These are phyloP conservation scores for Pichia scutulata DNA, from an alignment of 805 yeast species.

Conservation along the genomic window DNA sequence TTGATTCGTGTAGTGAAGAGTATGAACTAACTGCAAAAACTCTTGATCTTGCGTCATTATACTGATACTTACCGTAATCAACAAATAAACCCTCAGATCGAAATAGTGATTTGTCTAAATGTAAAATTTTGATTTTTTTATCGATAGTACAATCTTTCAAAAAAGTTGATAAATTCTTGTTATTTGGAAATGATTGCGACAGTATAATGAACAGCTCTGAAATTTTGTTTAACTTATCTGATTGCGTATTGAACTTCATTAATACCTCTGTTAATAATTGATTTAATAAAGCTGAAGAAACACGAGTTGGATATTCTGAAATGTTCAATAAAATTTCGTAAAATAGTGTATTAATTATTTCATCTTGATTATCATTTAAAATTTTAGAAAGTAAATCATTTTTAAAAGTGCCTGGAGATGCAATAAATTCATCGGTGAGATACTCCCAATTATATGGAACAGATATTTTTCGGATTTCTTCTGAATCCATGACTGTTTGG, in stretches of 20 bases:
- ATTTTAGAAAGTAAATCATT: conserved; percentile 9
- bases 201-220: conserved; percentile 21
- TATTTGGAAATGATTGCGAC: conserved; percentile 20
- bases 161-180: conserved; percentile 15
- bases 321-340: conserved; percentile 22
- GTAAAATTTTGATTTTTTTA: conserved; percentile 20
- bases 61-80: conserved; percentile 23
- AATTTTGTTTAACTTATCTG: conserved; percentile 11
- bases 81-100: conserved; percentile 23
- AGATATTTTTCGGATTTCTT: background rate
- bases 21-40: conserved; percentile 31
- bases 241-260: conserved; percentile 10
- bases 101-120: conserved; percentile 22
- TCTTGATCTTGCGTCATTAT: conserved; percentile 23
- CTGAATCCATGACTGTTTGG: background rate
- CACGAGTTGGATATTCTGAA: conserved; percentile 19
- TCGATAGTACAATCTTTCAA: conserved; percentile 23
- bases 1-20: conserved; percentile 64
- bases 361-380: conserved; percentile 3
- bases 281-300: conserved; percentile 12
- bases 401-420: background rate
- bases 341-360: conserved; percentile 16
- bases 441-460: conserved; percentile 7
- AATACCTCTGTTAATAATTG: conserved; percentile 18
- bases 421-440: conserved; percentile 5